Conservation (phyloP, 345 rosid genomes). For the Dovyalis caffra region DNA sequence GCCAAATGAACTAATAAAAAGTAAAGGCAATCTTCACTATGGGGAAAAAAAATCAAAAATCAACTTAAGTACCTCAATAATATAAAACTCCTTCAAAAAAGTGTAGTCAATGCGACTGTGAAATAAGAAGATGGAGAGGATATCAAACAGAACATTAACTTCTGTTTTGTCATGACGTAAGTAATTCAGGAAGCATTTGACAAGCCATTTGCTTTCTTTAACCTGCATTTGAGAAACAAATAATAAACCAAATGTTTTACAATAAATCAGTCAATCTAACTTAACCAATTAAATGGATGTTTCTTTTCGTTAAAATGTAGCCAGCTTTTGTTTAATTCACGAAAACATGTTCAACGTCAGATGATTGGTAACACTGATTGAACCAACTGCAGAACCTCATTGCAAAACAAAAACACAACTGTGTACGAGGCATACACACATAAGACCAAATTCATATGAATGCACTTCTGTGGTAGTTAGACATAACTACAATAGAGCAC, state of each 20-base stretch:
- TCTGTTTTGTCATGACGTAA: slow-evolving; percentile 76
- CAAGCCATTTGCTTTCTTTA: slow-evolving; percentile 99
- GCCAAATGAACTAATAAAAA: background rate
- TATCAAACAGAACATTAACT: slow-evolving; percentile 88
- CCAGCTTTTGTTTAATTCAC: background rate
- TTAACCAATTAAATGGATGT: background rate
- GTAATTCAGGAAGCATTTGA: slow-evolving; percentile 94
- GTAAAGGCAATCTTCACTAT: background rate
- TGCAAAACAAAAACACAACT: background rate
- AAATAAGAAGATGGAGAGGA: slow-evolving; percentile 84
- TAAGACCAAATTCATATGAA: background rate
- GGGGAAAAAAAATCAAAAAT: background rate
- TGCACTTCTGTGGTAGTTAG: background rate
- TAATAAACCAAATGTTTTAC: background rate
- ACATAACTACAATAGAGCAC: background rate
- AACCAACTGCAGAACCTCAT: background rate
- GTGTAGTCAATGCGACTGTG: slow-evolving; percentile 96
- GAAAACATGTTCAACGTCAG: background rate
- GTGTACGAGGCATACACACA: background rate
- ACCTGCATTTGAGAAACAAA: slow-evolving; percentile 56
- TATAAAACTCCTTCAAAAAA: slow-evolving; percentile 94
- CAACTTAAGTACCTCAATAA: slow-evolving; percentile 68
- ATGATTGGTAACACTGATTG: background rate
- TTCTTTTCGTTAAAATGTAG: slow-evolving; percentile 3
- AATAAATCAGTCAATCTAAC: background rate